Percentiles rank a stretch among this genome's conserved stretches.
These are phyloP conservation scores for Mucor piriformis DNA, from an alignment of 371 early-diverging fungal species.

Conservation along the genomic window DNA sequence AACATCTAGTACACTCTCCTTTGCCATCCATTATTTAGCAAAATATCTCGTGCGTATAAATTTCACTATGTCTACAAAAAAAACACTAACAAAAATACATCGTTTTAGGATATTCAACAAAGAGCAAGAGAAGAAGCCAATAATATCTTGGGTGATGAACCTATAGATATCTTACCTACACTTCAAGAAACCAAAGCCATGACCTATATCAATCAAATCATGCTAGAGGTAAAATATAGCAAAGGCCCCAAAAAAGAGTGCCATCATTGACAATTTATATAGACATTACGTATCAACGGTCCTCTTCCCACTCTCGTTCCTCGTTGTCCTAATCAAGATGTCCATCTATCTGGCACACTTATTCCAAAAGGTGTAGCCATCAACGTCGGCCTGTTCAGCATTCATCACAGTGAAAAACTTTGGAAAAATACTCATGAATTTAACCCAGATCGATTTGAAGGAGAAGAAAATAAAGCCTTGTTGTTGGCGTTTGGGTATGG, in stretches of 20 bases:
- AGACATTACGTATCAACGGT: slow-evolving; percentile 20
- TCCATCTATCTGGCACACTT: slow-evolving; percentile 27
- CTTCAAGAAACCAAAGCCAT: slow-evolving; percentile 13
- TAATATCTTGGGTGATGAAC: slow-evolving; percentile 23
- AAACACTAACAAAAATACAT: too few relatives aligned
- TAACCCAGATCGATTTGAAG: slow-evolving; percentile 17
- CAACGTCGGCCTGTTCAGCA: slow-evolving; percentile 31
- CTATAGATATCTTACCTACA: slow-evolving; percentile 28
- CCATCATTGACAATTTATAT: background rate
- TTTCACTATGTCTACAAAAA: background rate
- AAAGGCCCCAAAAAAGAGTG: too few relatives aligned
- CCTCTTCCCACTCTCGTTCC: slow-evolving; percentile 8
- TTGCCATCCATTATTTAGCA: slow-evolving; percentile 24
- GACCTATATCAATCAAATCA: background rate
- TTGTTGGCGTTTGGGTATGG: slow-evolving; percentile 28
- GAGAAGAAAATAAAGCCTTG: background rate
- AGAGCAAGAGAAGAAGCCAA: slow-evolving; percentile 31
- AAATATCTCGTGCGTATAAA: slow-evolving; percentile 38
- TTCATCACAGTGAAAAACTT: slow-evolving; percentile 30
- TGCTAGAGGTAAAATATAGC: background rate
- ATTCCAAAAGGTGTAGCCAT: slow-evolving; percentile 50
- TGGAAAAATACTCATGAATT: slow-evolving; percentile 26
- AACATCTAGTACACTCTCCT: slow-evolving; percentile 22
- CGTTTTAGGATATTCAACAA: slow-evolving; percentile 24
- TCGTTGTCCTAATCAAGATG: slow-evolving; percentile 26